These are phyloP conservation scores for Colletotrichum melonis DNA, from an alignment of 2,329 filamentous ascomycete species.

Conservation along the genomic window DNA sequence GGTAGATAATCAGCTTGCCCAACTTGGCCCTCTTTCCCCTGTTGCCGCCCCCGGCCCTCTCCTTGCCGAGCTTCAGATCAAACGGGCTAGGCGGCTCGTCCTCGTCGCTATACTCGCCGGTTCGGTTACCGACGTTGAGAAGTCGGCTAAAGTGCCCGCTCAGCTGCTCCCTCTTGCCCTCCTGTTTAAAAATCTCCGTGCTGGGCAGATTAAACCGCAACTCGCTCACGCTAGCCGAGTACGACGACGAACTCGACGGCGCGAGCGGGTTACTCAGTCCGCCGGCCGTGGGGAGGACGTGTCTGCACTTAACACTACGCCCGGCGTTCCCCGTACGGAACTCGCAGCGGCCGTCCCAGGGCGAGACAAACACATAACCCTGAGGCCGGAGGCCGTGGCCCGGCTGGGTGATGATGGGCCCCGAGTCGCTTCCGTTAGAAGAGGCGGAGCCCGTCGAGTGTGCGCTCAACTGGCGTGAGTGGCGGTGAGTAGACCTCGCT, in stretches of 20 bases:
- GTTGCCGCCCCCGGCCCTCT: conserved; percentile 87
- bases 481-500: conserved; percentile 12
- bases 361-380: conserved; percentile 83
- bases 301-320: conserved; percentile 78
- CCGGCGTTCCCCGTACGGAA: conserved; percentile 85
- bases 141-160: conserved; percentile 58
- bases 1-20: conserved; percentile 89
- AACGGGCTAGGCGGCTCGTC: conserved; percentile 58
- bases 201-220: conserved; percentile 89
- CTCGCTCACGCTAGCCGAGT: conserved; percentile 74
- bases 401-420: conserved; percentile 52
- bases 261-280: conserved; percentile 41
- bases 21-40: conserved; percentile 90
- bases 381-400: conserved; percentile 63
- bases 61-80: conserved; percentile 81
- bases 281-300: conserved; percentile 66
- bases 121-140: conserved; percentile 41
- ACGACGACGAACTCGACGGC: conserved; percentile 40
- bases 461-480: conserved; percentile 31
- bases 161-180: conserved; percentile 44
- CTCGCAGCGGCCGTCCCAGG: conserved; percentile 89
- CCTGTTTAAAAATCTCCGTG: conserved; percentile 56
- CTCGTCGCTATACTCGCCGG: conserved; percentile 47
- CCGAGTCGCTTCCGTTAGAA: conserved; percentile 39
- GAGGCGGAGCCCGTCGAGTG: conserved; percentile 28